Evolutionary conservation across 805 yeast genomes (phyloP).

Genomic region (Yarrowia sp.): DNA sequence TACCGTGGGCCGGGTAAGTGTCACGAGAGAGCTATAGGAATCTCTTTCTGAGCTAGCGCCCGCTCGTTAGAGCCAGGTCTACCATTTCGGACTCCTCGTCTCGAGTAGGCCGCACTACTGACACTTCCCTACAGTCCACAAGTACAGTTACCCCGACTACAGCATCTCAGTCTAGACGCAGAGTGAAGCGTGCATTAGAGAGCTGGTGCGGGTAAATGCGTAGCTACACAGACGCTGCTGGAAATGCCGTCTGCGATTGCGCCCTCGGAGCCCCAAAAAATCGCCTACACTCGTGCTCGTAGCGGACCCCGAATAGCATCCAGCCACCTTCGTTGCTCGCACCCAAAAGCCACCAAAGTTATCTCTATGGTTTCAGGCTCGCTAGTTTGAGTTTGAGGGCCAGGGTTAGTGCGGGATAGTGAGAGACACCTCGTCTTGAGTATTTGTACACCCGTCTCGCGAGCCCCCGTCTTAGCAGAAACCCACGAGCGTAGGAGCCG

Average conservation of each 20-base stretch:
- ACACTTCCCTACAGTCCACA: background rate
- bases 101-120: too few relatives aligned
- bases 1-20: background rate
- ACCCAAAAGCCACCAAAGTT: conserved; percentile 36
- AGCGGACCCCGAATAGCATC: background rate
- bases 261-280: conserved; percentile 1
- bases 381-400: conserved; percentile 38
- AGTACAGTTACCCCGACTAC: conserved; percentile 26
- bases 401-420: conserved; percentile 32
- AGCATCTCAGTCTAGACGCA: too few relatives aligned
- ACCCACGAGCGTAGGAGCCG: too few relatives aligned
- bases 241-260: too few relatives aligned
- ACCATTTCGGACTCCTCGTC: too few relatives aligned
- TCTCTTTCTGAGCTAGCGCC: too few relatives aligned
- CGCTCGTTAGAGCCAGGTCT: too few relatives aligned
- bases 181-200: too few relatives aligned
- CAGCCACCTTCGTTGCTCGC: conserved; percentile 32
- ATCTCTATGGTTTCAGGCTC: conserved; percentile 37
- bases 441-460: conserved; percentile 6
- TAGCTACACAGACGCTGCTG: too few relatives aligned
- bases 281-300: too few relatives aligned
- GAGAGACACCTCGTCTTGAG: conserved; percentile 25
- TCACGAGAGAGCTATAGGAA: too few relatives aligned
- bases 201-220: too few relatives aligned
- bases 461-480: background rate